Evolutionary conservation across 768 basidiomycete species (phyloP).

Genomic region (Termitomyces bulborhizus): DNA sequence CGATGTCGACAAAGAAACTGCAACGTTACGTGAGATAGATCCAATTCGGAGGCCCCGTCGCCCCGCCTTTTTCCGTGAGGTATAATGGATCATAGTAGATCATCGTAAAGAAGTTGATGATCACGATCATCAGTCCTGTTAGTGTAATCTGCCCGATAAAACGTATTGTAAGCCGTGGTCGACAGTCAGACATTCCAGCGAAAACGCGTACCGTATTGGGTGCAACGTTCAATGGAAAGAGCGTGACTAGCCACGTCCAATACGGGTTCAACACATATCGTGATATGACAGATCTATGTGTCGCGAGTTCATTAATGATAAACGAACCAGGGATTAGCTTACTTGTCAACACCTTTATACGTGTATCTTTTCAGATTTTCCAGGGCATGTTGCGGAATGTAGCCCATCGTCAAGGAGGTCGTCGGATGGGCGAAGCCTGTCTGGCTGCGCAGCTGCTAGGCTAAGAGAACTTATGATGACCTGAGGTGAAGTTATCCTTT

Average conservation of each 20-base stretch:
- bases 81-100: slow-evolving; percentile 80
- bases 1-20: background rate
- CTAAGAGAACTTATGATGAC: too few species aligned
- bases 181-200: background rate
- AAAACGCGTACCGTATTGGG: slow-evolving; percentile 73
- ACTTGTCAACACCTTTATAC: slow-evolving; percentile 83
- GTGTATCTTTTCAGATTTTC: slow-evolving; percentile 71
- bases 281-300: slow-evolving; percentile 64
- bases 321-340: slow-evolving; percentile 14
- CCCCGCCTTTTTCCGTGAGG: slow-evolving; percentile 60
- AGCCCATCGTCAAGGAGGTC: slow-evolving; percentile 34
- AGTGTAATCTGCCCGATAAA: slow-evolving; percentile 70
- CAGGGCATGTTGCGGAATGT: slow-evolving; percentile 61
- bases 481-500: too few species aligned
- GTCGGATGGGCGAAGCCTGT: background rate
- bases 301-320: background rate
- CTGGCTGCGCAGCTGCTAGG: background rate
- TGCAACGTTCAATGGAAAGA: slow-evolving; percentile 81
- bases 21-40: slow-evolving; percentile 78
- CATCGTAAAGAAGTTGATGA: slow-evolving; percentile 79
- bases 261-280: slow-evolving; percentile 75
- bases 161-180: background rate
- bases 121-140: slow-evolving; percentile 73
- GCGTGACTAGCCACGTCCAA: slow-evolving; percentile 88
- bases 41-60: slow-evolving; percentile 68